Percentiles rank a stretch among this genome's conserved stretches.
phyloP scores from a whole-genome alignment of 768 basidiomycete genomes.

The Pseudohyphozyma bogoriensis region DNA sequence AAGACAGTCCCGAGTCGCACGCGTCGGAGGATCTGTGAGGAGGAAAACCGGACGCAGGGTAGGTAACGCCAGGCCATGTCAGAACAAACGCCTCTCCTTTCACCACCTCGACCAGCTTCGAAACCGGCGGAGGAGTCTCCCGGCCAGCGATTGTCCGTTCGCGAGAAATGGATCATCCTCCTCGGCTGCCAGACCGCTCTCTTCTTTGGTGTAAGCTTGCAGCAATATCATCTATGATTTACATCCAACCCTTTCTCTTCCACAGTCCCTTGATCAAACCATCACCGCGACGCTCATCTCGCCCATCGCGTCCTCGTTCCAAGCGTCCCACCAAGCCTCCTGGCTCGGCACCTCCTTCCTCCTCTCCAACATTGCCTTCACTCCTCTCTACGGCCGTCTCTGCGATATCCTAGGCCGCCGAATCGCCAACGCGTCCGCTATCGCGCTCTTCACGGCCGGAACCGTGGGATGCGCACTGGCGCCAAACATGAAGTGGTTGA shows the following conservation, averaged over 20 bases:
- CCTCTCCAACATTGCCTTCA: slow-evolving; percentile 27
- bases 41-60: too few relatives aligned
- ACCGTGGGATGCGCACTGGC: slow-evolving; percentile 72
- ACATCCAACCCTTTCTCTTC: not conserved
- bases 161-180: too few relatives aligned
- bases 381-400: slow-evolving; percentile 36
- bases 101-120: too few relatives aligned
- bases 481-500: slow-evolving; percentile 70
- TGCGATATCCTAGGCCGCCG: slow-evolving; percentile 47
- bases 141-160: too few relatives aligned
- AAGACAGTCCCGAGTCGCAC: too few relatives aligned
- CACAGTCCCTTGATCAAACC: not conserved
- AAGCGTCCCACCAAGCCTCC: not conserved
- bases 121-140: too few relatives aligned
- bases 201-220: too few relatives aligned
- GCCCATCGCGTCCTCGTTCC: slow-evolving; percentile 6
- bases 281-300: not conserved
- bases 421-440: slow-evolving; percentile 72
- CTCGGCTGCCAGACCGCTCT: too few relatives aligned
- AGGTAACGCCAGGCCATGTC: too few relatives aligned
- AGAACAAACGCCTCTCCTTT: too few relatives aligned
- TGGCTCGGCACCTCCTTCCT: slow-evolving; percentile 56
- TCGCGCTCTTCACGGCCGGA: slow-evolving; percentile 72
- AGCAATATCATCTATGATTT: too few relatives aligned
- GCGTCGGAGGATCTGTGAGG: too few relatives aligned